Percentiles rank a stretch among this genome's conserved stretches.
phyloP scores from a whole-genome alignment of 2,329 filamentous ascomycete species.

The Aspergillus flavus region DNA sequence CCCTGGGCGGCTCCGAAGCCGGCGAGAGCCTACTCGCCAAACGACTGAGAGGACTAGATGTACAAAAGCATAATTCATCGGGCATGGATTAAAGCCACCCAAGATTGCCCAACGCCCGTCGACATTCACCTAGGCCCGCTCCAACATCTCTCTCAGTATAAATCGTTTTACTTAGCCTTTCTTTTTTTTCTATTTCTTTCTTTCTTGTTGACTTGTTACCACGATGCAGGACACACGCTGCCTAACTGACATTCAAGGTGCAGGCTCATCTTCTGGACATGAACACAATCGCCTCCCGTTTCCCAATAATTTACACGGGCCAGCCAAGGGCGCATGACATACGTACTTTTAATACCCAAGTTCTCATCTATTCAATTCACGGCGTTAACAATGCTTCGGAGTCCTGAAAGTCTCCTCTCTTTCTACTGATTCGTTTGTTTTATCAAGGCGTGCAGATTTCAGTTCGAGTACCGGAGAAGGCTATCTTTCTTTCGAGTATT shows the following conservation, averaged over 20 bases:
- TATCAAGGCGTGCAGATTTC: background rate
- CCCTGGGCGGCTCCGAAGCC: slow-evolving; percentile 45
- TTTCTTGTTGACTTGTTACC: background rate
- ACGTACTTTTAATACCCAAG: background rate
- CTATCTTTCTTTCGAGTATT: background rate
- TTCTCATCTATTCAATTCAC: background rate
- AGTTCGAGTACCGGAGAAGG: background rate
- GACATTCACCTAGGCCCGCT: background rate
- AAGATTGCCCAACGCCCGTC: background rate
- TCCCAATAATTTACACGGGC: background rate
- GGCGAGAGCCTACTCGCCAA: slow-evolving; percentile 71
- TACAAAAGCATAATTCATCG: slow-evolving; percentile 35
- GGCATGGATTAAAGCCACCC: background rate
- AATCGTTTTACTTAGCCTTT: background rate
- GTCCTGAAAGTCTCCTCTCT: background rate
- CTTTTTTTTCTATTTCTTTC: background rate
- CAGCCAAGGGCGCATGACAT: background rate
- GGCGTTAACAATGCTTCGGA: background rate
- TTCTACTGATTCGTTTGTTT: background rate
- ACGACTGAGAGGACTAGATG: slow-evolving; percentile 65
- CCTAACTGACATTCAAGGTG: background rate
- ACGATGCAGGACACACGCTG: background rate
- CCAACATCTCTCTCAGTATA: background rate
- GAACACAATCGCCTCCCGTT: background rate
- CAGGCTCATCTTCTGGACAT: background rate